Percentiles rank a stretch among this genome's conserved stretches.
phyloP scores from a whole-genome alignment of 768 basidiomycete genomes.

The Mycena leptocephala region DNA sequence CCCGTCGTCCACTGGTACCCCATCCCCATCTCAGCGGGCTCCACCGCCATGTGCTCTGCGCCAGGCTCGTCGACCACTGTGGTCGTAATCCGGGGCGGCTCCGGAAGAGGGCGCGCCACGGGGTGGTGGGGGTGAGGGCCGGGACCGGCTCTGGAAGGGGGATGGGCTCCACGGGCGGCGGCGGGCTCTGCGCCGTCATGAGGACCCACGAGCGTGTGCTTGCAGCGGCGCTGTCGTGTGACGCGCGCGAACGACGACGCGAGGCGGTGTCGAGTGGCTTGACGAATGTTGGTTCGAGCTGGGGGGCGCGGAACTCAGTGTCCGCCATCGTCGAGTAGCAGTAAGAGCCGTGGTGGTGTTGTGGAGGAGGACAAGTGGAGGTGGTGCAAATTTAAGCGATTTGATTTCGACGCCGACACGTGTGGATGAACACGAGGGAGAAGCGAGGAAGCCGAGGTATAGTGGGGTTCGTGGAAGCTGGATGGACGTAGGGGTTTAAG shows the following conservation, averaged over 20 bases:
- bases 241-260: slow-evolving; percentile 23
- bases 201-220: slow-evolving; percentile 38
- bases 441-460: slow-evolving; percentile 13
- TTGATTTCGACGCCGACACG: slow-evolving; percentile 20
- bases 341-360: not conserved
- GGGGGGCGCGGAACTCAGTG: slow-evolving; percentile 15
- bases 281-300: slow-evolving; percentile 18
- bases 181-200: slow-evolving; percentile 28
- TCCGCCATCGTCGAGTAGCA: slow-evolving; percentile 16
- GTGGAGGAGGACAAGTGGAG: not conserved
- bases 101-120: slow-evolving; percentile 25
- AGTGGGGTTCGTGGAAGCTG: slow-evolving; percentile 15
- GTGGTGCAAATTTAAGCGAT: not conserved
- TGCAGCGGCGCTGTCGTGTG: slow-evolving; percentile 33
- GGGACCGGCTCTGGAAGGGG: slow-evolving; percentile 31
- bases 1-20: slow-evolving; percentile 35
- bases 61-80: not conserved
- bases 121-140: not conserved
- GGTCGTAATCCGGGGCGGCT: slow-evolving; percentile 20
- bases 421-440: slow-evolving; percentile 13
- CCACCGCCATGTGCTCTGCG: slow-evolving; percentile 29
- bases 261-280: slow-evolving; percentile 23
- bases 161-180: slow-evolving; percentile 29
- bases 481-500: not conserved
- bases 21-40: slow-evolving; percentile 1